Evolutionary conservation across 306 rosid species (phyloP).

Genomic region (Sicyos baderoa): DNA sequence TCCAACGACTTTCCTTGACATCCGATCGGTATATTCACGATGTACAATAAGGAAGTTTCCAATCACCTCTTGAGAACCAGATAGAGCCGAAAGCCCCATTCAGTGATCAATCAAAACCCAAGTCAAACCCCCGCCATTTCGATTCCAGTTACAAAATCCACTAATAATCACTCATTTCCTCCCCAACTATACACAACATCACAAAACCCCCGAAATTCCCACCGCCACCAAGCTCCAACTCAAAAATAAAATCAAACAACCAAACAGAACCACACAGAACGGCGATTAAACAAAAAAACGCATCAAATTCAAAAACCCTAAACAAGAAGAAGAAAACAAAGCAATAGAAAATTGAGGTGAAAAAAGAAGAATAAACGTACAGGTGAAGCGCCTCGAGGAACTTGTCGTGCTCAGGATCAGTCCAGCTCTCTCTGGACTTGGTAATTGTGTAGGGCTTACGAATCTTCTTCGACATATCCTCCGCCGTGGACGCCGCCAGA

Average conservation of each 20-base stretch:
- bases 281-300: neutral
- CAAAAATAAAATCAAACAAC: neutral
- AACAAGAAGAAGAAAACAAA: neutral
- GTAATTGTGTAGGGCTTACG: conserved; percentile 92
- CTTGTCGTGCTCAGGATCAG: conserved; percentile 95
- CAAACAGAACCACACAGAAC: neutral
- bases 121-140: conserved; percentile 10
- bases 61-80: neutral
- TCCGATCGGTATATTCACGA: too few species aligned
- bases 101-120: conserved; percentile 5
- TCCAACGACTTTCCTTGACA: too few species aligned
- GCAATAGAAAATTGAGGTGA: neutral
- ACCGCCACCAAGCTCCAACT: neutral
- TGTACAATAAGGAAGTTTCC: too few species aligned
- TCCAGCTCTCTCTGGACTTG: conserved; percentile 98
- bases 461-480: conserved; percentile 62
- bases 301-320: neutral
- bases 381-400: conserved; percentile 92
- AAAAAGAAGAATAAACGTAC: conserved; percentile 32
- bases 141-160: neutral
- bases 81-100: neutral
- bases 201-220: neutral
- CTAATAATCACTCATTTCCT: neutral
- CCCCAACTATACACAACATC: neutral
- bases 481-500: conserved; percentile 26